Evolutionary conservation across 2,329 filamentous ascomycete genomes (phyloP).

Genomic region (Penicillium polonicum): DNA sequence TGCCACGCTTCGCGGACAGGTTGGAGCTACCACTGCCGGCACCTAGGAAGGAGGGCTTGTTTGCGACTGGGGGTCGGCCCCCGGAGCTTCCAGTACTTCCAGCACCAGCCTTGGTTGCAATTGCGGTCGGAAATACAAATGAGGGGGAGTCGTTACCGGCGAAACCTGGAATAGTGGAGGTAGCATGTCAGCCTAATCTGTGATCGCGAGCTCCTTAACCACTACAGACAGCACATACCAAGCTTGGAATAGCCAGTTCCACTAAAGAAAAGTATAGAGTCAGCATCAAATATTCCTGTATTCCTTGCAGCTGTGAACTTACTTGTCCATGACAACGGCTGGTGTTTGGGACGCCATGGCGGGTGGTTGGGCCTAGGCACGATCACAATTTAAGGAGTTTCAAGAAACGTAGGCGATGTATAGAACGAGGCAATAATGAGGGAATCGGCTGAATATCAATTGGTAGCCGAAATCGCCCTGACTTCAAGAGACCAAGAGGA

Average conservation of each 20-base stretch:
- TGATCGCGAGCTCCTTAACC: conserved; percentile 11
- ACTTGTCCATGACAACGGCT: conserved; percentile 99
- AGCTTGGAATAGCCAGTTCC: conserved; percentile 99
- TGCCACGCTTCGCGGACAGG: conserved; percentile 87
- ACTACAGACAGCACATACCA: conserved; percentile 58
- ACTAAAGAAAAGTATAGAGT: conserved; percentile 53
- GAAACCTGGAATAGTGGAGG: conserved; percentile 66
- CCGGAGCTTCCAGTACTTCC: conserved; percentile 70
- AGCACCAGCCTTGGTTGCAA: conserved; percentile 83
- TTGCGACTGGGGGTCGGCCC: conserved; percentile 83
- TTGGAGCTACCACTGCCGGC: conserved; percentile 81
- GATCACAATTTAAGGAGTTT: background rate
- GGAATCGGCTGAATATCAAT: conserved; percentile 7
- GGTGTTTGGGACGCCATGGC: conserved; percentile 96
- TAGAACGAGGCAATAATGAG: background rate
- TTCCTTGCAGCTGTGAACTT: conserved; percentile 48
- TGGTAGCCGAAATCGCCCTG: conserved; percentile 4
- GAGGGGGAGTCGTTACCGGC: conserved; percentile 98
- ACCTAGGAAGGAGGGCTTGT: conserved; percentile 93
- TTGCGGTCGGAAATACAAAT: conserved; percentile 98
- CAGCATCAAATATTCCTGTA: conserved; percentile 20
- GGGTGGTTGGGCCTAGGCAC: conserved; percentile 15
- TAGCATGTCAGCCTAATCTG: conserved; percentile 36
- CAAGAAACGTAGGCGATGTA: background rate
- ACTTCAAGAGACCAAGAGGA: conserved; percentile 18